Base-by-base conservation (phyloP, 768 basidiomycete species). In the Leucosporidium yakuticum region DNA sequence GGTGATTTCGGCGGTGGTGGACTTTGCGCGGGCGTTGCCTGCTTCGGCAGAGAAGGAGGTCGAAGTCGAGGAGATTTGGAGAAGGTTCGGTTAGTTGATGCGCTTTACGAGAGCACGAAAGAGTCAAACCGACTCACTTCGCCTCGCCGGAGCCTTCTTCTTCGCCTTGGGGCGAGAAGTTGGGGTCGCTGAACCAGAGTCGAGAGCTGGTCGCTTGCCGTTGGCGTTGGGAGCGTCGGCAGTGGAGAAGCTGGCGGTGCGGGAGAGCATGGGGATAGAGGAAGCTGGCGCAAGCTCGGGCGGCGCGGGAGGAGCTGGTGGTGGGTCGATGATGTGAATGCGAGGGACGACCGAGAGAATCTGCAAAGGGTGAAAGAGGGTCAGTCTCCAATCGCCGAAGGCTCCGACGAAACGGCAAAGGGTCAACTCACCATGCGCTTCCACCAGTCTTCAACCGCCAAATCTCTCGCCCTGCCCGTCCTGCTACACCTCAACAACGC, bases 121-220 rank as follows among this genome's bases (percentile, higher is more conserved):
- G 14, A 15, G 39, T 2, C 11, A 44, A 15, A 15, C 39, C 3
- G 14, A 7, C 39, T 44, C 6, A 44, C 39, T 15, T 44, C 39
- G 39, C 17, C 39, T 8, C 39, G 39, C 39, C 39, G 39, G 39
- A 2, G 39, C 39, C 39, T 44, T 44, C 39, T 44, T 44, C 39
- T 44, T 44, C 39, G 39, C 8, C 14, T 44, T 44, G 6, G 39
- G 14, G 17, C 39, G 39, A 15, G 39, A 44, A 15, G 8, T 44
- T 15, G 39, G 39, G 8, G 39, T 44, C 39, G 39, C 39, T 44
- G 39, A 44, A 8, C 39, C 39, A 7, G 39, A 44, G 14, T 44
- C 39, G 14, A 44, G 39, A 44, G 39, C 39, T 44, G 39, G 39
- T 8, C 39, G 39, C 39, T 44, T 65, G 11, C 88, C 86, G n/a